Evolutionary conservation across 495 filamentous ascomycete species (phyloP).

Genomic region (Hyaloscypha variabilis): DNA sequence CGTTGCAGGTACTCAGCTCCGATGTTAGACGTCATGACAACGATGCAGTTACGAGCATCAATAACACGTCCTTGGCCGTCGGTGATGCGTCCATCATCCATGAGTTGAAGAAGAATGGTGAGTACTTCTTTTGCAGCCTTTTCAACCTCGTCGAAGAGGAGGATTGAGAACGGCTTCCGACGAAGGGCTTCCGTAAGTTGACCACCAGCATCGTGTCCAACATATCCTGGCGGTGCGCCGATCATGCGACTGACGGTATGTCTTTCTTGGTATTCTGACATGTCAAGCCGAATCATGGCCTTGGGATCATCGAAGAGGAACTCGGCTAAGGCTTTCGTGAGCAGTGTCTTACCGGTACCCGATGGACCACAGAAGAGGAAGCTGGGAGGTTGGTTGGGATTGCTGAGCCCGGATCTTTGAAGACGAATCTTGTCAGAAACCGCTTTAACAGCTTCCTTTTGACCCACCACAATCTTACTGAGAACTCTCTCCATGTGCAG

Average conservation of each 20-base stretch:
- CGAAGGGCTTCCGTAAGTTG: conserved; percentile 94
- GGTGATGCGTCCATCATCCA: conserved; percentile 98
- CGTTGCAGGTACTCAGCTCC: conserved; percentile 92
- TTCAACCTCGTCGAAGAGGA: conserved; percentile 97
- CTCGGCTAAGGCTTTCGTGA: conserved; percentile 95
- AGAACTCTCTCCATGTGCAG: conserved; percentile 91
- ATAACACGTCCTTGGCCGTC: conserved; percentile 94
- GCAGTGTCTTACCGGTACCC: conserved; percentile 94
- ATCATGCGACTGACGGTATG: conserved; percentile 97
- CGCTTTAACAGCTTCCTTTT: conserved; percentile 90
- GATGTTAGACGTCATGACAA: conserved; percentile 98
- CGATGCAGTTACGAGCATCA: conserved; percentile 96
- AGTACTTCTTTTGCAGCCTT: conserved; percentile 98
- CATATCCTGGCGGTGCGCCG: conserved; percentile 94
- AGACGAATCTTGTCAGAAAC: conserved; percentile 96
- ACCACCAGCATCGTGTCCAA: conserved; percentile 94
- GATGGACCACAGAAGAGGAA: conserved; percentile 99
- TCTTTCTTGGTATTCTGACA: conserved; percentile 99
- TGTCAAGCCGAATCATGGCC: conserved; percentile 98
- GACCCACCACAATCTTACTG: conserved; percentile 82
- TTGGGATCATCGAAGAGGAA: conserved; percentile 98
- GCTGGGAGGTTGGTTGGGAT: conserved; percentile 93
- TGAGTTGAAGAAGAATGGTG: conserved; percentile 94
- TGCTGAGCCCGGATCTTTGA: conserved; percentile 88
- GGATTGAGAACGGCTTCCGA: conserved; percentile 93